Conservation (phyloP, 441 rosid species). For the Euphorbia celastroides region DNA sequence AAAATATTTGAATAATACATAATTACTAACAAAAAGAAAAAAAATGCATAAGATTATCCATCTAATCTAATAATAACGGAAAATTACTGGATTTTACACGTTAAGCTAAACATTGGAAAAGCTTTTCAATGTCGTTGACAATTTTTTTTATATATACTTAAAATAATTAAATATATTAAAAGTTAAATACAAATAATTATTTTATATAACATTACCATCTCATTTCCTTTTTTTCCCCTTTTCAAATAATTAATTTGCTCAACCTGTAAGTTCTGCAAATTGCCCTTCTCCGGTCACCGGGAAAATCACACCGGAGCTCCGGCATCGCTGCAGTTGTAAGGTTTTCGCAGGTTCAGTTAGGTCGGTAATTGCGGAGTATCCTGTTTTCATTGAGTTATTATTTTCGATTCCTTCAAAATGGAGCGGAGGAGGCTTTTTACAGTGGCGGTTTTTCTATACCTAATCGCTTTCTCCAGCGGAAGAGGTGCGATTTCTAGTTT, state of each 20-base stretch:
- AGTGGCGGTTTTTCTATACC: slow-evolving; percentile 26
- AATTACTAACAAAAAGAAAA: too few relatives aligned
- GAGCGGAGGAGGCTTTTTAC: slow-evolving; percentile 30
- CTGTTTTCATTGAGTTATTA: background rate
- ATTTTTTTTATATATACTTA: too few relatives aligned
- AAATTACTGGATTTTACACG: too few relatives aligned
- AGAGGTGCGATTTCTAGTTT: slow-evolving; percentile 36
- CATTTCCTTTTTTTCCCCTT: background rate
- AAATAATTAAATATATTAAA: too few relatives aligned
- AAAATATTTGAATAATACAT: too few relatives aligned
- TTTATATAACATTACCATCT: too few relatives aligned
- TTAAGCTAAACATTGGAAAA: too few relatives aligned
- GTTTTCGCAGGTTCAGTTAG: background rate
- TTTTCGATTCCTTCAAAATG: slow-evolving; percentile 23
- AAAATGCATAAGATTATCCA: too few relatives aligned
- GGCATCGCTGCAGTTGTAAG: background rate
- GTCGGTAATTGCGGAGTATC: background rate
- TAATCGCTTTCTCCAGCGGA: slow-evolving; percentile 30
- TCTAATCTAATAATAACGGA: too few relatives aligned
- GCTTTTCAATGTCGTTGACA: too few relatives aligned
- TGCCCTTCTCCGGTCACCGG: background rate
- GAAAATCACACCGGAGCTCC: background rate
- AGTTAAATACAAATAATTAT: too few relatives aligned
- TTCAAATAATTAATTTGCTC: background rate
- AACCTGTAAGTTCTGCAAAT: background rate